Conservation (phyloP, 345 rosid species). For the Populus davidiana region DNA sequence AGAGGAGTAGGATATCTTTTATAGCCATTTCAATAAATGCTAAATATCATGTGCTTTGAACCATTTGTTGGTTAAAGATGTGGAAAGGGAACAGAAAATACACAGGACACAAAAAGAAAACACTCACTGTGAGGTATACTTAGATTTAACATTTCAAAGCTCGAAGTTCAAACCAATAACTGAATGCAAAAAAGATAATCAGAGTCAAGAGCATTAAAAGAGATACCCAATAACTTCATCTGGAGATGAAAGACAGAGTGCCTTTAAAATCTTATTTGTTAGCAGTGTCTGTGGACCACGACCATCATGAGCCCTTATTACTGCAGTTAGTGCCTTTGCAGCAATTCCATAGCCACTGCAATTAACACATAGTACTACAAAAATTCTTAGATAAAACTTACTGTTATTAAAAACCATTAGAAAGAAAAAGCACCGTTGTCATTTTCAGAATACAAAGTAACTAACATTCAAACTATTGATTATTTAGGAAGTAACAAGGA, state of each 20-base stretch:
- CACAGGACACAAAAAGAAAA: neutral
- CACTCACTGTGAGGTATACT: neutral
- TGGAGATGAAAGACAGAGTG: slow-evolving; percentile 71
- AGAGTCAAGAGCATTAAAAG: neutral
- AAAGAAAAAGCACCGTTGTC: neutral
- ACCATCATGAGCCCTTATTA: slow-evolving; percentile 87
- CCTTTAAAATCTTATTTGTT: slow-evolving; percentile 51
- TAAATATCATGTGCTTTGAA: neutral
- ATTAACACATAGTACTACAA: neutral
- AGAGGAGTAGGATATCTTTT: neutral
- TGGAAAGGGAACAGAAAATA: neutral
- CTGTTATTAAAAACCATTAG: neutral
- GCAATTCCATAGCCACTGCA: slow-evolving; percentile 89
- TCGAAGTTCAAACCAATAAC: neutral
- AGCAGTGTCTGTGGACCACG: slow-evolving; percentile 81
- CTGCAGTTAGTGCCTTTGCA: slow-evolving; percentile 85
- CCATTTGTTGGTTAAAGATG: neutral
- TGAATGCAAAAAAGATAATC: too few relatives aligned
- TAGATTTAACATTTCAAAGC: neutral
- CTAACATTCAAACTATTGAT: neutral
- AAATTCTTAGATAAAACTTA: neutral
- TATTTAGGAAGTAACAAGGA: neutral
- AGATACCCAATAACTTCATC: slow-evolving; percentile 73
- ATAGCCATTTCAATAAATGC: neutral
- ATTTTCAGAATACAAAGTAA: neutral